phyloP scores from a whole-genome alignment of 176 grass and related monocot genomes.

The Secale cereale region DNA sequence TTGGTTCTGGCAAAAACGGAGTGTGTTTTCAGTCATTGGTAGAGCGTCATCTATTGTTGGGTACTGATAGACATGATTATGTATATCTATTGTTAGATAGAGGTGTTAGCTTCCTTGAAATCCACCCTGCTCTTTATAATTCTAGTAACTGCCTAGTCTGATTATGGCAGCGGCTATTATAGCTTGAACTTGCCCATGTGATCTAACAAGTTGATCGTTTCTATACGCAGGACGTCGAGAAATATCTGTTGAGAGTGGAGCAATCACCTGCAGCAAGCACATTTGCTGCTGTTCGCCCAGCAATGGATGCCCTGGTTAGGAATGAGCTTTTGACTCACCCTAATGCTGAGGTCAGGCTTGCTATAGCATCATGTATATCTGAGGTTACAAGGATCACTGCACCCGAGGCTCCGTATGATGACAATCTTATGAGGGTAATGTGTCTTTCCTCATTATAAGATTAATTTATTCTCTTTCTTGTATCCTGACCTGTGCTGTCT shows the following conservation, averaged over 20 bases:
- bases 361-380: conserved; percentile 72
- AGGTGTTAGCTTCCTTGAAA: conserved; percentile 5
- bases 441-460: conserved; percentile 6
- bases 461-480: conserved; percentile 8
- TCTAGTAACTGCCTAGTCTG: not conserved
- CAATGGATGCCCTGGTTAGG: conserved; percentile 57
- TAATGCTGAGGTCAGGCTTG: conserved; percentile 49
- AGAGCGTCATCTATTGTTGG: not conserved
- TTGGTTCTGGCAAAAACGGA: not conserved
- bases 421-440: conserved; percentile 74
- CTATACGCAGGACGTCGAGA: conserved; percentile 63
- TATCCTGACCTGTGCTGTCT: not conserved
- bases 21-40: not conserved
- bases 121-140: not conserved
- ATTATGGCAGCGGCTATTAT: conserved; percentile 2
- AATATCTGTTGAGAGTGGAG: conserved; percentile 51
- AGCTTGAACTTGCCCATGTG: not conserved
- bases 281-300: conserved; percentile 39
- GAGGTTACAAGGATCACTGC: conserved; percentile 92
- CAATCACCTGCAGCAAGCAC: conserved; percentile 64
- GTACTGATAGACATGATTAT: not conserved
- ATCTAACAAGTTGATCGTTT: not conserved
- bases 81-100: too few relatives aligned
- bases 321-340: conserved; percentile 48
- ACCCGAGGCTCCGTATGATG: conserved; percentile 82